These are phyloP conservation scores for Stevia rebaudiana DNA, from an alignment of 140 eudicot genomes.

Conservation along the genomic window DNA sequence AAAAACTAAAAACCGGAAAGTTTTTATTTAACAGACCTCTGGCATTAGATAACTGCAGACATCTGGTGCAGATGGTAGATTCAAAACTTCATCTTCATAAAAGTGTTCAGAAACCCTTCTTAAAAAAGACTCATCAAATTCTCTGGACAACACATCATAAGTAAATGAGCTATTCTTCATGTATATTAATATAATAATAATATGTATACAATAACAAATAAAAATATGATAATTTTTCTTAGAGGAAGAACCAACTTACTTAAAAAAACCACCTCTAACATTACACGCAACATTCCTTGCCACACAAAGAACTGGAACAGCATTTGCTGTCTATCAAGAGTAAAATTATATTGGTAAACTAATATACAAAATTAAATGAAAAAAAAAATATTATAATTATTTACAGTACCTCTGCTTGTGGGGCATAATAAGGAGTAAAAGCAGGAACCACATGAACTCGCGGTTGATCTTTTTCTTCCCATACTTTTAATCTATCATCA, in stretches of 20 bases:
- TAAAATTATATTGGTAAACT: neutral
- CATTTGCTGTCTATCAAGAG: conserved; percentile 56
- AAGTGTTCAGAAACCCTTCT: conserved; percentile 55
- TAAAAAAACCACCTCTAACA: conserved; percentile 94
- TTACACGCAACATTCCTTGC: conserved; percentile 98
- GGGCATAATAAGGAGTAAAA: conserved; percentile 95
- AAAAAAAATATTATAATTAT: conserved; percentile 9
- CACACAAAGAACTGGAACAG: conserved; percentile 96
- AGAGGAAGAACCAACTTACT: conserved; percentile 42
- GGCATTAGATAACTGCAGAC: conserved; percentile 78
- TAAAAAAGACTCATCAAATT: conserved; percentile 66
- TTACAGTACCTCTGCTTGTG: conserved; percentile 90
- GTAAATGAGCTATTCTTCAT: conserved; percentile 4
- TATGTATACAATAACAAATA: neutral
- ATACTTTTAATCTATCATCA: conserved; percentile 90
- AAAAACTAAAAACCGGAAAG: neutral
- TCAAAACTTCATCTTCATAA: conserved; percentile 72
- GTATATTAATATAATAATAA: no score
- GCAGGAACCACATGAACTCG: conserved; percentile 98
- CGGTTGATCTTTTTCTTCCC: conserved; percentile 98
- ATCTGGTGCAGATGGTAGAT: conserved; percentile 77
- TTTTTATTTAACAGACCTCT: conserved; percentile 50
- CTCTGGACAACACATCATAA: conserved; percentile 44
- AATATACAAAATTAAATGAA: neutral
- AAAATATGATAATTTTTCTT: neutral